Percentiles rank a stretch among this genome's conserved stretches.
Conservation (phyloP, 2,329 filamentous ascomycete genomes). For the Emmonsiellopsis sp. region DNA sequence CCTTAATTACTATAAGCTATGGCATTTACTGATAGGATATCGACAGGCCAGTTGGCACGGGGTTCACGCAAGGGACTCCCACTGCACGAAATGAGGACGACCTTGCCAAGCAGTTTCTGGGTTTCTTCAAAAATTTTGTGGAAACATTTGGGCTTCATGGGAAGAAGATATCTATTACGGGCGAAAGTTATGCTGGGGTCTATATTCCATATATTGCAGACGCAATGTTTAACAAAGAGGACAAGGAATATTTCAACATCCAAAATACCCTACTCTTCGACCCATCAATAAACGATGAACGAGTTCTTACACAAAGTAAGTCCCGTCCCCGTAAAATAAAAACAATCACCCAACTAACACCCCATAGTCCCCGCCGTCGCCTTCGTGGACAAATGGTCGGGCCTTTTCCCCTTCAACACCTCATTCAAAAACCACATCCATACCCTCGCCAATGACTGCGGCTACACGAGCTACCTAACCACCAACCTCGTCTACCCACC, state of each 20-base stretch:
- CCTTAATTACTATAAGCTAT: too few relatives aligned
- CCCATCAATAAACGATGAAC: slow-evolving; percentile 49
- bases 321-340: background rate
- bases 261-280: slow-evolving; percentile 64
- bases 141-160: slow-evolving; percentile 59
- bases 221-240: slow-evolving; percentile 59
- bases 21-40: slow-evolving; percentile 12
- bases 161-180: slow-evolving; percentile 63
- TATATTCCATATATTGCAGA: slow-evolving; percentile 65
- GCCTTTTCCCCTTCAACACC: slow-evolving; percentile 37
- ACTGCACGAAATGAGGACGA: slow-evolving; percentile 59
- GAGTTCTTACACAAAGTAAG: slow-evolving; percentile 40
- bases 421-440: slow-evolving; percentile 34
- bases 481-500: slow-evolving; percentile 58
- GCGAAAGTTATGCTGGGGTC: slow-evolving; percentile 60
- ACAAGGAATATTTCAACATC: slow-evolving; percentile 59
- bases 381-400: slow-evolving; percentile 32
- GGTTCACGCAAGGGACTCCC: slow-evolving; percentile 56
- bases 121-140: slow-evolving; percentile 71
- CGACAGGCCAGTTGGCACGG: slow-evolving; percentile 46
- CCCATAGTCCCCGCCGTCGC: slow-evolving; percentile 28
- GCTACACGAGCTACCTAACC: slow-evolving; percentile 37
- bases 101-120: slow-evolving; percentile 60
- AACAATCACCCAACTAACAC: background rate
- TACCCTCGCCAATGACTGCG: slow-evolving; percentile 33